Conservation (phyloP, 208 protist species). For the Acanthamoeba triangularis region DNA sequence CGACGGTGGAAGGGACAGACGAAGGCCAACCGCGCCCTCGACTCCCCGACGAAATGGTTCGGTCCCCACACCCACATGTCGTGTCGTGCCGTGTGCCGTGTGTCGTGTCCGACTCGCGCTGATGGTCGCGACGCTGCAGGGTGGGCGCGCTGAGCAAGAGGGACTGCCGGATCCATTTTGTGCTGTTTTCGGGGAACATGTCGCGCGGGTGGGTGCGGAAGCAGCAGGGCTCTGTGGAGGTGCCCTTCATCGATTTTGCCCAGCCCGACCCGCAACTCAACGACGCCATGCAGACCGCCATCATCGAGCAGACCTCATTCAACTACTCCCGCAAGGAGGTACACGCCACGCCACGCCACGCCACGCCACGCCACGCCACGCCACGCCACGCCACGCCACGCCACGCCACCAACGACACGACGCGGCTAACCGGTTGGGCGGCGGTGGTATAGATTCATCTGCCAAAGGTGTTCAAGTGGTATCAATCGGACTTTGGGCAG, state of each 20-base stretch:
- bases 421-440: too few relatives aligned
- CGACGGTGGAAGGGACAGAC: constrained; percentile 35
- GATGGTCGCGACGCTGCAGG: neutral
- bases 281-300: constrained; percentile 33
- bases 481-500: constrained; percentile 51
- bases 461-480: constrained; percentile 72
- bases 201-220: neutral
- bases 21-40: constrained; percentile 7
- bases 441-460: neutral
- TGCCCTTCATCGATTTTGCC: constrained; percentile 39
- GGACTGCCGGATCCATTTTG: constrained; percentile 45
- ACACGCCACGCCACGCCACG: neutral
- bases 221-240: neutral
- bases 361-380: too few relatives aligned
- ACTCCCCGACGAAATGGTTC: neutral
- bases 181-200: constrained; percentile 15
- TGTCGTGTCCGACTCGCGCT: too few relatives aligned
- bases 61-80: neutral
- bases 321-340: constrained; percentile 68
- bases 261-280: constrained; percentile 15
- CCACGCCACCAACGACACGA: too few relatives aligned
- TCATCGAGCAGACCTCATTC: constrained; percentile 18
- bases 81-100: neutral
- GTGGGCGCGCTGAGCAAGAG: neutral
- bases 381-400: too few relatives aligned